Conservation (phyloP, 2,329 filamentous ascomycete species). For the Pyrenophora teres region DNA sequence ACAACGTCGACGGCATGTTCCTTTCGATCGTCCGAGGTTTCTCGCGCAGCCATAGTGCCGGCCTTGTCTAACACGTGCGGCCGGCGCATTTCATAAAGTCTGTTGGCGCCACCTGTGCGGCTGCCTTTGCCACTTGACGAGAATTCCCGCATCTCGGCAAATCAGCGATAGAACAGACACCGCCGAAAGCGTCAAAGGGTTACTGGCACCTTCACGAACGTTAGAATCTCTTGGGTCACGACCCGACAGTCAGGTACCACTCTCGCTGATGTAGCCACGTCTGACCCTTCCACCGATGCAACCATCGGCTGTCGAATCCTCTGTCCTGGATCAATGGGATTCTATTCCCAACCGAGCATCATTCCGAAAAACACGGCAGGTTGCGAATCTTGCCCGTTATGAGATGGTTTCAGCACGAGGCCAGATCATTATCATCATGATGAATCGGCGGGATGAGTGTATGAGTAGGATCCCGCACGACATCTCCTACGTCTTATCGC, state of each 20-base stretch:
- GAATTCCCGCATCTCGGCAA: not conserved
- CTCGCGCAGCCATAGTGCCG: not conserved
- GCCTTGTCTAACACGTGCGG: no score
- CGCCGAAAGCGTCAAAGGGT: no score
- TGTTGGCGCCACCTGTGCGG: not conserved
- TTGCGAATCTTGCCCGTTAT: not conserved
- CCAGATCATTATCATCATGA: not conserved
- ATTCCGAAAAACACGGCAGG: not conserved
- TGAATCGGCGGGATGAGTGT: no score
- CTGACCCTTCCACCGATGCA: slow-evolving; percentile 8
- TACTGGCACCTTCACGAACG: slow-evolving; percentile 1
- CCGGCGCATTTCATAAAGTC: not conserved
- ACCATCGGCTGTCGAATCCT: not conserved
- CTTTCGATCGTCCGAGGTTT: not conserved
- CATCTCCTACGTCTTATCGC: not conserved
- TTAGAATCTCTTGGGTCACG: slow-evolving; percentile 2
- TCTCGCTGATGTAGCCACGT: slow-evolving; percentile 7
- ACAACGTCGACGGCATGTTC: not conserved
- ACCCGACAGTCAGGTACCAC: not conserved
- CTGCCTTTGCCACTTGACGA: slow-evolving; percentile 1
- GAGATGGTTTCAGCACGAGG: not conserved
- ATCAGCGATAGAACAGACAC: not conserved
- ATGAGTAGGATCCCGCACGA: no score
- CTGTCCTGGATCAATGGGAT: slow-evolving; percentile 1
- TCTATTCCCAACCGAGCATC: not conserved